Base-by-base conservation (phyloP, 176 grass and related monocot genomes). In the Oryza nivara region DNA sequence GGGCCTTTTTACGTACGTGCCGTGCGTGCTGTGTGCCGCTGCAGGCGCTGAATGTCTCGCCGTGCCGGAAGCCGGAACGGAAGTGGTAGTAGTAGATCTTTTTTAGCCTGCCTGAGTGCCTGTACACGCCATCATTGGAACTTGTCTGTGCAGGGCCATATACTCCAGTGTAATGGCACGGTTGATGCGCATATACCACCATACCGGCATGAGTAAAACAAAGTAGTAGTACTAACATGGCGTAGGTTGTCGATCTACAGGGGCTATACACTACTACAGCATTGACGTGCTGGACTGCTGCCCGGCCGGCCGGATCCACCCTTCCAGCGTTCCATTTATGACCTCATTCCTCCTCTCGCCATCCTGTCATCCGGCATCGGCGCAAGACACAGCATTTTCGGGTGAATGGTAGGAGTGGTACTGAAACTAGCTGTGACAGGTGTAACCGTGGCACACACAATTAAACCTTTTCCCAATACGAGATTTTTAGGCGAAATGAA, bases 261-360 rank as follows among this genome's bases (percentile, higher is more conserved):
- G n/a, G 9, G 58, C 56, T 41, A 41, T 23, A 23, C 8, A 63
- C n/a, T 63, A 63, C 36, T 36, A n/a, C 20, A 11, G 58, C 58
- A 63, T 23, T 63, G 58, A 23, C 58, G 52, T 56, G 52, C 52
- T 19, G n/a, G 58, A 23, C 19, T 63, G 58, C 58, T 23, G n/a
- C 7, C n/a, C 58, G 20, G 9, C 58, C 58, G 58, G 58, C 58
- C 58, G 58, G 58, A 63, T 63, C 58, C 58, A 63, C n/a, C 7
- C 58, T 63, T 63, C 58, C 58, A 63, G 58, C 58, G 58, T 63
- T 63, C 58, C 58, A 63, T 63, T 63, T 63, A 63, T 63, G 20
- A 63, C 58, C 58, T 63, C n/a, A 63, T 9, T 63, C 58, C n/a
- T 22, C 58, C 58, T 10, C 58, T 63, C n/a, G 58, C n/a, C n/a